Percentiles rank a stretch among this genome's conserved stretches.
Conservation (phyloP, 768 basidiomycete genomes). For the Termitomyces heimii region DNA sequence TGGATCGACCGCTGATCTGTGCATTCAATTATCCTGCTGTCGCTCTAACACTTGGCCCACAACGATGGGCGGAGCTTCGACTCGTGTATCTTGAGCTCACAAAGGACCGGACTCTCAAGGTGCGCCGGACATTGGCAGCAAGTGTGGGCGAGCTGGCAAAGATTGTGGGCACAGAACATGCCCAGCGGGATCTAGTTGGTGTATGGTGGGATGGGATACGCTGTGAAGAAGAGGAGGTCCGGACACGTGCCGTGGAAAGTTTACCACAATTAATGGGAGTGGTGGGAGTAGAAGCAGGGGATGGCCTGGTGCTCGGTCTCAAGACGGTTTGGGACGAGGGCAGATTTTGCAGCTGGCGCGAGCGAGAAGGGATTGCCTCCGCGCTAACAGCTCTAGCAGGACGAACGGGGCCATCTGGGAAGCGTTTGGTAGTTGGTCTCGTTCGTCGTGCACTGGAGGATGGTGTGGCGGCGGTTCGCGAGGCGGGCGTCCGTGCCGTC, state of each 20-base stretch:
- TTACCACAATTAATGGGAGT: slow-evolving; percentile 50
- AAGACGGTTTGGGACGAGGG: slow-evolving; percentile 52
- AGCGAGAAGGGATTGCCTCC: slow-evolving; percentile 64
- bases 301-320: slow-evolving; percentile 38
- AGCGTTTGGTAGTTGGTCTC: slow-evolving; percentile 46
- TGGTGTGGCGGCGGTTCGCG: slow-evolving; percentile 78
- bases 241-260: slow-evolving; percentile 65
- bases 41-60: slow-evolving; percentile 69
- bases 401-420: slow-evolving; percentile 32
- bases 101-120: slow-evolving; percentile 50
- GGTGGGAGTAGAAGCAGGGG: slow-evolving; percentile 43
- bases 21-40: slow-evolving; percentile 94
- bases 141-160: slow-evolving; percentile 86
- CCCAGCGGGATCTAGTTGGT: slow-evolving; percentile 60
- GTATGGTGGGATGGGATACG: slow-evolving; percentile 63
- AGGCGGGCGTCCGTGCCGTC: slow-evolving; percentile 63
- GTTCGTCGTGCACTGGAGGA: slow-evolving; percentile 65
- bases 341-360: slow-evolving; percentile 67
- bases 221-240: slow-evolving; percentile 62
- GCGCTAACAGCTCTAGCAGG: slow-evolving; percentile 45
- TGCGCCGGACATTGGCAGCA: slow-evolving; percentile 78
- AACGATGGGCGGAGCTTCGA: slow-evolving; percentile 71
- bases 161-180: slow-evolving; percentile 69
- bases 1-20: slow-evolving; percentile 69
- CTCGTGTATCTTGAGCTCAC: slow-evolving; percentile 63